Evolutionary conservation across 1,284 basidiomycete genomes (phyloP).

Genomic region (Ganoderma sinense): DNA sequence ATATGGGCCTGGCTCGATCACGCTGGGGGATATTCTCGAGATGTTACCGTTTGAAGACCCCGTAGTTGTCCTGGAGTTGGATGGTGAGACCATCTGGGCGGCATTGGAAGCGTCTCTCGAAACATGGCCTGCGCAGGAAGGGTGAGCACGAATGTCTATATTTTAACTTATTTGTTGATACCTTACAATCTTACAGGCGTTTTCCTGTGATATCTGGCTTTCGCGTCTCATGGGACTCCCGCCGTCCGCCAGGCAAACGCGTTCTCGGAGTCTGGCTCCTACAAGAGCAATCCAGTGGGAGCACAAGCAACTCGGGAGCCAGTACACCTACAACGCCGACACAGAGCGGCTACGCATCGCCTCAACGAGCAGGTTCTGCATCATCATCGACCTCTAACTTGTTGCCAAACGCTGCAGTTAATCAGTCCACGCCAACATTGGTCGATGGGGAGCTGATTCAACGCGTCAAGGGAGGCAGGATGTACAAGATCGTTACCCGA

Average conservation of each 20-base stretch:
- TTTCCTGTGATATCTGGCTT: slow-evolving; percentile 93
- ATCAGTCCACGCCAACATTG: slow-evolving; percentile 19
- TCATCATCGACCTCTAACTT: slow-evolving; percentile 39
- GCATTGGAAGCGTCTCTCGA: slow-evolving; percentile 79
- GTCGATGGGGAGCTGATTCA: slow-evolving; percentile 61
- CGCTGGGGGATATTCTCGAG: slow-evolving; percentile 86
- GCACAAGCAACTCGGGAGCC: slow-evolving; percentile 28
- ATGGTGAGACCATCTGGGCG: slow-evolving; percentile 85
- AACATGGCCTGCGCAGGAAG: slow-evolving; percentile 92
- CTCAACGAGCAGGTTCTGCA: slow-evolving; percentile 30
- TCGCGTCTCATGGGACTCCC: slow-evolving; percentile 88
- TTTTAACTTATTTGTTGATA: not conserved
- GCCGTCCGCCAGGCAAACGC: slow-evolving; percentile 71
- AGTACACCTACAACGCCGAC: slow-evolving; percentile 42
- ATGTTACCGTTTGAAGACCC: slow-evolving; percentile 93
- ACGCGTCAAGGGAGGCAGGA: slow-evolving; percentile 60
- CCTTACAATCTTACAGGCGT: slow-evolving; percentile 58
- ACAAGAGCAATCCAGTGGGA: slow-evolving; percentile 52
- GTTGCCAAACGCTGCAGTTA: slow-evolving; percentile 17
- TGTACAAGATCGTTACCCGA: slow-evolving; percentile 81
- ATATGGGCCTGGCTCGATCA: slow-evolving; percentile 70
- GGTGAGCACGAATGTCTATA: slow-evolving; percentile 51
- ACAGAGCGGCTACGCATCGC: slow-evolving; percentile 49
- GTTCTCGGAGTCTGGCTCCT: slow-evolving; percentile 78
- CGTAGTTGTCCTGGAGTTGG: slow-evolving; percentile 83